Conservation (phyloP, 805 yeast genomes). For the Grigorovia yakushimaensis region DNA sequence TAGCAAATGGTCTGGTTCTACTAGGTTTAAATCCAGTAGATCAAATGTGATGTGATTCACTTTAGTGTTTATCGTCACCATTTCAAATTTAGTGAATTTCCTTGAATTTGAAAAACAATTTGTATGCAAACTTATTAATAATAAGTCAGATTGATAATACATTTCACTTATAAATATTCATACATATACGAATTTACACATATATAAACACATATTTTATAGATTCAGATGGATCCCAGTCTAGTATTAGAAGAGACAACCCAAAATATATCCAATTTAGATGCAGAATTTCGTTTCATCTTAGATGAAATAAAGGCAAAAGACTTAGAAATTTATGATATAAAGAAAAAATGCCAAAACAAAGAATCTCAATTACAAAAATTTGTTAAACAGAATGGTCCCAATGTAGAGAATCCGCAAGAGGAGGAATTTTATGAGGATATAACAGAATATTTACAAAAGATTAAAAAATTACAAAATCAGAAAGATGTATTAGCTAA, state of each 20-base stretch:
- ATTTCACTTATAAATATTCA: not conserved
- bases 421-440: slow-evolving; percentile 58
- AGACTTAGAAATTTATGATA: slow-evolving; percentile 58
- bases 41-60: slow-evolving; percentile 71
- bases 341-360: slow-evolving; percentile 53
- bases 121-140: too few relatives aligned
- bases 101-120: not conserved
- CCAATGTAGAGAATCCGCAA: slow-evolving; percentile 69
- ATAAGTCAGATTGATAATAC: too few relatives aligned
- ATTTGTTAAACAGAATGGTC: slow-evolving; percentile 73
- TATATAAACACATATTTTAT: not conserved
- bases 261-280: slow-evolving; percentile 69
- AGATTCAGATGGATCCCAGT: slow-evolving; percentile 72
- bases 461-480: slow-evolving; percentile 53
- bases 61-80: too few relatives aligned
- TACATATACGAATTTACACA: not conserved
- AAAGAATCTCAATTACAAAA: slow-evolving; percentile 77
- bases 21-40: slow-evolving; percentile 97
- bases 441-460: slow-evolving; percentile 57
- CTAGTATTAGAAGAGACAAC: slow-evolving; percentile 64
- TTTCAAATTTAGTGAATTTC: too few relatives aligned
- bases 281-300: slow-evolving; percentile 74
- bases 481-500: slow-evolving; percentile 74
- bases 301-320: slow-evolving; percentile 67
- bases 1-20: slow-evolving; percentile 80